Evolutionary conservation across 2,329 filamentous ascomycete species (phyloP).

Genomic region (Teratosphaeria zuluensis): DNA sequence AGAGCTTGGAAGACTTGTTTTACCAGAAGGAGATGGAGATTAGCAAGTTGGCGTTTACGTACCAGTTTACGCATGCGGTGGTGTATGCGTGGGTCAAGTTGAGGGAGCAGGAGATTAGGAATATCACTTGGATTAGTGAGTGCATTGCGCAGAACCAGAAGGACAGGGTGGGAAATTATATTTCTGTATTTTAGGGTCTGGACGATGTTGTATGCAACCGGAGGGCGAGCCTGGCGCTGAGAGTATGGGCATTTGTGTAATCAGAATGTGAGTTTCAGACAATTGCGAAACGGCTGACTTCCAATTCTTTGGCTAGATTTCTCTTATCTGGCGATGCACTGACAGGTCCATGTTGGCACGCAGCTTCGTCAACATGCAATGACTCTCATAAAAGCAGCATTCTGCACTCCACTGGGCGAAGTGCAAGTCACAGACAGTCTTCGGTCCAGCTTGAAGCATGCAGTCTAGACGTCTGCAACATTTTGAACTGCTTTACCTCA

Average conservation of each 20-base stretch:
- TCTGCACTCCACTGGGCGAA: no score
- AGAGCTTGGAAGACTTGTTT: conserved; percentile 93
- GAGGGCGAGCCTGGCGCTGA: background rate
- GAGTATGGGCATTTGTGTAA: background rate
- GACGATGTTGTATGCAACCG: background rate
- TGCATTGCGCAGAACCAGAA: conserved; percentile 99
- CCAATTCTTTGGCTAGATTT: no score
- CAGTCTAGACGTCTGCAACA: no score
- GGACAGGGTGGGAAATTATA: conserved; percentile 96
- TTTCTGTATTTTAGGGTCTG: conserved; percentile 72
- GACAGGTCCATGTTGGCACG: no score
- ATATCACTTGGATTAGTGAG: conserved; percentile 98
- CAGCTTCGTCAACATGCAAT: no score
- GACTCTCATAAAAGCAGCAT: no score
- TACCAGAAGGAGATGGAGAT: conserved; percentile 99
- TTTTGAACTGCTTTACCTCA: no score
- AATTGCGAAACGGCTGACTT: background rate
- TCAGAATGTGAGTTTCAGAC: background rate
- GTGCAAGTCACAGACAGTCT: no score
- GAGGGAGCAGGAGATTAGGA: conserved; percentile 98
- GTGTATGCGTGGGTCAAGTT: conserved; percentile 98
- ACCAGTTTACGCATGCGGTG: conserved; percentile 89
- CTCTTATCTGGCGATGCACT: no score
- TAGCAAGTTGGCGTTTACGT: conserved; percentile 86
- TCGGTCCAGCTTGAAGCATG: no score